Evolutionary conservation across 768 basidiomycete genomes (phyloP), one percentile per base, ranked within the genome.

Genomic region (Phlebiopsis gigantea): DNA sequence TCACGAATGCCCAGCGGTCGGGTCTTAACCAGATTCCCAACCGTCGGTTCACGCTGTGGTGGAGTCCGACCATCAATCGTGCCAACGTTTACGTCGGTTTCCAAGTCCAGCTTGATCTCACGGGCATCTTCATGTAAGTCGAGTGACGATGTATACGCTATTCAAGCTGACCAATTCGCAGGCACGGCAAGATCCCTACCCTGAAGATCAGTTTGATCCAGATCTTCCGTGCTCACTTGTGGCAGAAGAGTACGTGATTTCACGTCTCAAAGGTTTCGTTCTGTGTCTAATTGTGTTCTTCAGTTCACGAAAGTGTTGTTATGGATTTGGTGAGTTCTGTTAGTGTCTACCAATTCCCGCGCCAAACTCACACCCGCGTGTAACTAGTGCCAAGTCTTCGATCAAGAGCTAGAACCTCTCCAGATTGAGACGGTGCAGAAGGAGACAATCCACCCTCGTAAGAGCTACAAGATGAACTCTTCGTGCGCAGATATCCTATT

Each of bases 391-490:
- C 96, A 98, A 81, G 96, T 98, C 21, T 97, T 99, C 66, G 97
- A 99, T 74, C 95, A 98, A 73, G 97, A 99, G 67, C 79, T 99
- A 30, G 97, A 99, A 69, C 95, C 97, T 3, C 75, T 99, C 15
- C 94, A 98, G 64, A 99, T 99, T 64, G 97, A 98, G 78, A 98
- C 95, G 0, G 97, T 99, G 0, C 97, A 98, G 72, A 99, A 99
- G 73, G 97, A 99, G 73, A 98, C 97, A 0, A 99, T 99, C 59
- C 97, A 97, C 71, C 96, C 96, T 65, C 90, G 96, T 74, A 98
- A 98, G 80, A 97, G 93, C 79, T 99, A 99, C 84, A 99, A 99
- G 83, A 98, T 99, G 97, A 99, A 99, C 75, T 97, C 94, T 7
- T 96, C 94, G n/a, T 98, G 96, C 62, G 96, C 96, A 51, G 97